Evolutionary conservation across 2,329 filamentous ascomycete species (phyloP), one percentile per base, ranked within the genome.

Genomic region (Scorias spongiosa): DNA sequence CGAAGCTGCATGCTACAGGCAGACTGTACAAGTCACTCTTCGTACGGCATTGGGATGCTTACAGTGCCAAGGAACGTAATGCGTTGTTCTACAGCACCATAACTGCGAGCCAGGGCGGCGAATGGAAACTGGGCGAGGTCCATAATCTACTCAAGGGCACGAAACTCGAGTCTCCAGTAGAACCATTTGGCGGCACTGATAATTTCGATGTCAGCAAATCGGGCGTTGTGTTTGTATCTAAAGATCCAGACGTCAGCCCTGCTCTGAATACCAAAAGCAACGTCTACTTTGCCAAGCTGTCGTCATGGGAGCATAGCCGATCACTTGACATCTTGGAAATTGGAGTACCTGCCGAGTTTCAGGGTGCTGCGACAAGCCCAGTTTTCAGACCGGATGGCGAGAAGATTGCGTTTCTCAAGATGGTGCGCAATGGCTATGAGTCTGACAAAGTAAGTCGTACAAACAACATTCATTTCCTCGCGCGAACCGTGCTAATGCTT

Each of bases 241-340:
- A 84, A 52, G 83, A 87, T 53, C 82, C 82, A 0, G 66, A 75
- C 10, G 62, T 86, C 20, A 77, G 82, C 53, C 77, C 75, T 2
- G 83, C 84, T 0, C 73, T 82, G 45, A 77, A 83, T 60, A 93
- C 86, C 5, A 89, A 88, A 55, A 81, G 81, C 0, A 83, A 91
- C 55, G 72, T 93, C 29, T 93, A 91, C 62, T 76, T 80, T 40
- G 72, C 83, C 3, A 73, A 78, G 0, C 66, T 87, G 29, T 66
- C 69, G 41, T 74, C 70, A 3, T 87, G 81, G 56, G 62, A 68
- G 5, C 70, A 78, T 42, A 51, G 61, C 43, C 57, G 70, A 57
- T 61, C 77, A 48, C 66, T 70, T 18, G 46, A 59, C 43, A 76
- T 70, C 3, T 70, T 67, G 55, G 65, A 73, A 43, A 67, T 75